These are phyloP conservation scores for Cornus kousa DNA, from an alignment of 148 eudicot species.

Conservation along the genomic window DNA sequence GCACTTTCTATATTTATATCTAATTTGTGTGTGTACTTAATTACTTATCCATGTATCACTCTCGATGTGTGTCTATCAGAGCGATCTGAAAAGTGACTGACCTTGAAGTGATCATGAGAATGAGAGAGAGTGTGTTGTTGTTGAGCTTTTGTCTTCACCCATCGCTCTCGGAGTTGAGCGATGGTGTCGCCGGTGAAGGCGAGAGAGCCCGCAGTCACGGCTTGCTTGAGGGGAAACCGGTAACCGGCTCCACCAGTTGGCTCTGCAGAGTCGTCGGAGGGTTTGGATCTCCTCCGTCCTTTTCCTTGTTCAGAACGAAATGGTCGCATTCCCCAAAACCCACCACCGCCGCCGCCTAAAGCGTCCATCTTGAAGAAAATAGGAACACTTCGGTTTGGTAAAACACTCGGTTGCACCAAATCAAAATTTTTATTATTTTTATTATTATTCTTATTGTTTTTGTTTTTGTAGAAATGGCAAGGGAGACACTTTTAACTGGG, in stretches of 20 bases:
- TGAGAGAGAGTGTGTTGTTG: constrained; percentile 1
- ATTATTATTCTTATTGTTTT: no score
- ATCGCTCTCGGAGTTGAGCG: constrained; percentile 66
- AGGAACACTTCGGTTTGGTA: no score
- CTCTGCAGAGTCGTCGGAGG: constrained; percentile 24
- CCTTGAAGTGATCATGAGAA: constrained; percentile 32
- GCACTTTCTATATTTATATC: no score
- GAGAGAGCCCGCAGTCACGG: constrained; percentile 68
- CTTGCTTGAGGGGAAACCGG: constrained; percentile 73
- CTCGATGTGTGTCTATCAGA: background rate
- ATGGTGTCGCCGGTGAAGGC: constrained; percentile 86
- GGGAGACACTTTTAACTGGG: no score
- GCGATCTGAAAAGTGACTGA: constrained; percentile 1
- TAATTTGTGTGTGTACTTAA: no score
- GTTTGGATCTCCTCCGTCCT: constrained; percentile 26
- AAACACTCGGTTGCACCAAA: no score
- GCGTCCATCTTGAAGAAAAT: constrained; percentile 38
- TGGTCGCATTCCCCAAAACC: constrained; percentile 54
- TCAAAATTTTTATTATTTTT: no score
- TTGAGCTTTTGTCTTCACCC: constrained; percentile 29
- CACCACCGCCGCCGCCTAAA: constrained; percentile 43
- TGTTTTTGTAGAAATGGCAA: no score
- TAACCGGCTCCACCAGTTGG: constrained; percentile 9
- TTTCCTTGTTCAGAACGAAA: constrained; percentile 18
- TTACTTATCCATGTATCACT: no score